These are phyloP conservation scores for Collybia nuda DNA, from an alignment of 768 basidiomycete genomes.

Conservation along the genomic window DNA sequence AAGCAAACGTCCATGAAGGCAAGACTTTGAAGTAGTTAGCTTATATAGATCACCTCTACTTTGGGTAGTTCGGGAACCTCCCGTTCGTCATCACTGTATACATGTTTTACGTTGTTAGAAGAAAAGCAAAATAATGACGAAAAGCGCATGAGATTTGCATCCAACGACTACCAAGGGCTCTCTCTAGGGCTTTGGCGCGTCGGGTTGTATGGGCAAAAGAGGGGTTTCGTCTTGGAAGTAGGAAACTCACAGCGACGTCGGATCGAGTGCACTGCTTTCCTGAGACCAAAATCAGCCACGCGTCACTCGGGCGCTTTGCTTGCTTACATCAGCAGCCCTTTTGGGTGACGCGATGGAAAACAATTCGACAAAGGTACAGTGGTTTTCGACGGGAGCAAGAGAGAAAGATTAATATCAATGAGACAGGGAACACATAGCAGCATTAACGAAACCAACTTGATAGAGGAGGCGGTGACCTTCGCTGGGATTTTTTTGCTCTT, in stretches of 20 bases:
- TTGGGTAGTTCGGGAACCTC: constrained; percentile 28
- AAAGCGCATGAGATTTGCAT: constrained; percentile 55
- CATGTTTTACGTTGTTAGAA: constrained; percentile 49
- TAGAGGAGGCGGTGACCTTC: constrained; percentile 8
- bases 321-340: constrained; percentile 29
- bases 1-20: neutral
- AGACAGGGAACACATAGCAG: neutral
- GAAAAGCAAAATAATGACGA: constrained; percentile 63
- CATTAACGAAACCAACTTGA: constrained; percentile 12
- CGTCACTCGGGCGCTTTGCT: constrained; percentile 8
- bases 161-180: constrained; percentile 23
- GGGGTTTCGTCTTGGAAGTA: neutral
- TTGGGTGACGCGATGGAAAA: constrained; percentile 3
- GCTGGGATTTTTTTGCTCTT: neutral
- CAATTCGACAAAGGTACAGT: neutral
- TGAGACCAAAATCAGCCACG: constrained; percentile 21
- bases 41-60: constrained; percentile 18
- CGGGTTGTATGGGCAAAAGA: neutral
- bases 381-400: neutral
- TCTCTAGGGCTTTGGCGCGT: constrained; percentile 9
- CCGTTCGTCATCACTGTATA: constrained; percentile 49
- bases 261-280: constrained; percentile 15
- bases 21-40: neutral
- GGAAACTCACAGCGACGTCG: constrained; percentile 19
- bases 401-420: neutral